These are phyloP conservation scores for Hanseniaspora vineae DNA, from an alignment of 805 yeast species.

Conservation along the genomic window DNA sequence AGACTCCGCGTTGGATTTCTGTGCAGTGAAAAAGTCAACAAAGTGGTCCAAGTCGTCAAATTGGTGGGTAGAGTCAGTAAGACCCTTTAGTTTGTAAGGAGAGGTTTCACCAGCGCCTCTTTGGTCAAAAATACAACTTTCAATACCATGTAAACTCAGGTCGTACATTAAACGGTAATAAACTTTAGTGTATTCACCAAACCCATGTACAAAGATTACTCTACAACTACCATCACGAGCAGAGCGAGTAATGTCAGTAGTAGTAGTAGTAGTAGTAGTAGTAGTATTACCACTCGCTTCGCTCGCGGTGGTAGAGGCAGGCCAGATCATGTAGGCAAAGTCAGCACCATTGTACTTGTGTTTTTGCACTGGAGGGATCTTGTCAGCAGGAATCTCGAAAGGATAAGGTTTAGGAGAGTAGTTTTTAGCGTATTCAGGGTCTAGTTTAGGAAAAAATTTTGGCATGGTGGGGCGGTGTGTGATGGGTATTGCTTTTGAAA, in stretches of 20 bases:
- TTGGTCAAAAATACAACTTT: constrained; percentile 58
- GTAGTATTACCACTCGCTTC: no score
- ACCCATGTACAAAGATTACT: constrained; percentile 57
- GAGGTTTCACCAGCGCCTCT: constrained; percentile 54
- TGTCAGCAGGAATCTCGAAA: neutral
- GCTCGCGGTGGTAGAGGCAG: neutral
- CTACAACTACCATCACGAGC: constrained; percentile 13
- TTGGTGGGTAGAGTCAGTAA: constrained; percentile 41
- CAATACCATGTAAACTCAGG: constrained; percentile 41
- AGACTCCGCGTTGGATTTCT: no score
- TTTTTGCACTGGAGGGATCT: constrained; percentile 2
- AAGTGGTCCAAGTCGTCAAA: constrained; percentile 50
- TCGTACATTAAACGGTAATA: constrained; percentile 43
- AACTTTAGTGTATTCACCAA: constrained; percentile 41
- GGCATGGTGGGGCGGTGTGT: neutral
- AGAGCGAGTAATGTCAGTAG: no score
- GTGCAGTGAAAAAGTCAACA: constrained; percentile 28
- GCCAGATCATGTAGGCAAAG: neutral
- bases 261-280: neutral
- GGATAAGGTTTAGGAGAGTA: constrained; percentile 4
- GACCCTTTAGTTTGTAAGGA: constrained; percentile 28
- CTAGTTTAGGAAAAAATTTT: constrained; percentile 5
- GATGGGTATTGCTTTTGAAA: no score
- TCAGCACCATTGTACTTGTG: constrained; percentile 1
- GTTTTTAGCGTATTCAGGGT: neutral